phyloP scores from a whole-genome alignment of 75 land plant species.

The Pinus tabuliformis region DNA sequence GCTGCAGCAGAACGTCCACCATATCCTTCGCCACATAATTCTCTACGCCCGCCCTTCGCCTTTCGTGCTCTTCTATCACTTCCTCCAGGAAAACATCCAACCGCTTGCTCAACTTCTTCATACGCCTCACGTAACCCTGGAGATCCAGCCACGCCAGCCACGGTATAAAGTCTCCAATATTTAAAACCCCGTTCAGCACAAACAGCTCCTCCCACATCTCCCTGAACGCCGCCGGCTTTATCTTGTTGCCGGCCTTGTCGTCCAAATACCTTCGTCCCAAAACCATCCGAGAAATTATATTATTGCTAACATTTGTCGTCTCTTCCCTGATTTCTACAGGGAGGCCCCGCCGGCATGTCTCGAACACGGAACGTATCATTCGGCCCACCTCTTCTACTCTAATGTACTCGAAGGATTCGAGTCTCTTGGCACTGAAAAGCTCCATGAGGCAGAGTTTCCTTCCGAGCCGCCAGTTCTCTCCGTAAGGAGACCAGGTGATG shows the following conservation, averaged over 20 bases:
- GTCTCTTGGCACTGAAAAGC: conserved; percentile 31
- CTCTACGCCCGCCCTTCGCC: conserved; percentile 15
- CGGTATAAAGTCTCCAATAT: conserved; percentile 28
- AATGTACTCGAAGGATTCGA: conserved; percentile 5
- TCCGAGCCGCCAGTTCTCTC: conserved; percentile 41
- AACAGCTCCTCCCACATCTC: not conserved
- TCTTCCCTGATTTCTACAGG: not conserved
- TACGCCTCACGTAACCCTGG: conserved; percentile 8
- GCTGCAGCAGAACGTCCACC: conserved; percentile 50
- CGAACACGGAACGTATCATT: not conserved
- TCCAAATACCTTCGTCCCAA: not conserved
- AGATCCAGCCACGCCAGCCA: conserved; percentile 29
- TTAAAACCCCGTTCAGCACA: conserved; percentile 4
- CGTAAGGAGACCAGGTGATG: conserved; percentile 28
- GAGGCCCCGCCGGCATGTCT: not conserved
- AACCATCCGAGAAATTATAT: not conserved
- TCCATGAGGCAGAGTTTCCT: conserved; percentile 34
- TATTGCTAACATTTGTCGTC: not conserved
- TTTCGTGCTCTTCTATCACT: conserved; percentile 42
- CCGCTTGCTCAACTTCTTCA: conserved; percentile 19
- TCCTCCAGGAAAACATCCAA: conserved; percentile 43
- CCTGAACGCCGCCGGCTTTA: not conserved
- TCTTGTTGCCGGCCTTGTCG: not conserved
- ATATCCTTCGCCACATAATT: conserved; percentile 37
- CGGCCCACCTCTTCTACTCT: not conserved